Conservation (phyloP, 768 basidiomycete genomes). For the Roridomyces roridus region DNA sequence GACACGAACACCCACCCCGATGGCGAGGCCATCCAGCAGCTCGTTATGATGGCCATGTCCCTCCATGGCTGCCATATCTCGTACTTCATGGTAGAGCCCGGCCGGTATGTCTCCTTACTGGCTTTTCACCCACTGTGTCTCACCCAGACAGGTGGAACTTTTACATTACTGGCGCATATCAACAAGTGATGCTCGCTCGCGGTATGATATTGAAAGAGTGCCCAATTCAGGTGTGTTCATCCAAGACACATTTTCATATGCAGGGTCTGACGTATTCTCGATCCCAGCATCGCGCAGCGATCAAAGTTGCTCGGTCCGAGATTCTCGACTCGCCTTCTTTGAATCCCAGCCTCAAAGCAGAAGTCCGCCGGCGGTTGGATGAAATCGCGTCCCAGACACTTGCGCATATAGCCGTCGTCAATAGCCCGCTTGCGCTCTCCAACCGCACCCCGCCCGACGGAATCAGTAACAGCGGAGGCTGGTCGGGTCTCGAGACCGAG, state of each 20-base stretch:
- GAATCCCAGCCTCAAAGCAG: constrained; percentile 79
- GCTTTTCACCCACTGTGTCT: constrained; percentile 35
- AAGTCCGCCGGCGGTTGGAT: constrained; percentile 86
- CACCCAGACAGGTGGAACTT: constrained; percentile 83
- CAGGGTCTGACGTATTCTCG: constrained; percentile 23
- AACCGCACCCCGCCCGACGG: constrained; percentile 80
- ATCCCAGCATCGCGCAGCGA: constrained; percentile 77
- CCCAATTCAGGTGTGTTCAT: constrained; percentile 72
- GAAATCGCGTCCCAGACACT: constrained; percentile 93
- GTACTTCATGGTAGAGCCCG: constrained; percentile 39
- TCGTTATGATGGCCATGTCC: constrained; percentile 80
- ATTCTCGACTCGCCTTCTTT: constrained; percentile 86
- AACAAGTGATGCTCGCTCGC: constrained; percentile 89
- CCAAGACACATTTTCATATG: constrained; percentile 17
- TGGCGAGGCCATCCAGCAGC: constrained; percentile 78
- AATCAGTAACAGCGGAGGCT: constrained; percentile 77
- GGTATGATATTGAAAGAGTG: constrained; percentile 90
- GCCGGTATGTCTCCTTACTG: not conserved
- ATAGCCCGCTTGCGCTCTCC: constrained; percentile 77
- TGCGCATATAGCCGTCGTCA: constrained; percentile 94
- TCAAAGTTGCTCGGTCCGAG: constrained; percentile 92
- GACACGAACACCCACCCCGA: constrained; percentile 53
- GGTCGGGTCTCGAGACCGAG: constrained; percentile 93
- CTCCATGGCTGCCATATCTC: constrained; percentile 85
- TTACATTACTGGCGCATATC: constrained; percentile 88